Conservation (phyloP, 768 basidiomycete species). For the Boletellus sp. region DNA sequence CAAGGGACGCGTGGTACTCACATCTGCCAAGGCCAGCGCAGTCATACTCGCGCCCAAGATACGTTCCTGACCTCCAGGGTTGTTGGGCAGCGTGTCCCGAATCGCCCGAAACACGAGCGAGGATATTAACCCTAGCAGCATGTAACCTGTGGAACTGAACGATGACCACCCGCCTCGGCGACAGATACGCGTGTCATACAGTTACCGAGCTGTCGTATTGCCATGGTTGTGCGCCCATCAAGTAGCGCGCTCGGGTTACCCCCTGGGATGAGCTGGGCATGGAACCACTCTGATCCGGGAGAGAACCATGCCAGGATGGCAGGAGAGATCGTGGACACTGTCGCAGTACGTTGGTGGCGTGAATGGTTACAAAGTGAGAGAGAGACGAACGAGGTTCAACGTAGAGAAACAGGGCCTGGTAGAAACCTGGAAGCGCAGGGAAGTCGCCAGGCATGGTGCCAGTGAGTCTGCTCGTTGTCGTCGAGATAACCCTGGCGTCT, state of each 20-base stretch:
- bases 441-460: constrained; percentile 34
- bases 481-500: too few species aligned
- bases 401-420: constrained; percentile 59
- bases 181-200: constrained; percentile 38
- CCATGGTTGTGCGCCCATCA: constrained; percentile 54
- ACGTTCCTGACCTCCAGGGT: constrained; percentile 62
- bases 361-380: background rate
- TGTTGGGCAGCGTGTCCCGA: constrained; percentile 52
- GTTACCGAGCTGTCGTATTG: constrained; percentile 65
- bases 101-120: constrained; percentile 65
- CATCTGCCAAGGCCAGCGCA: constrained; percentile 68
- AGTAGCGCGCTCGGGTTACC: constrained; percentile 24
- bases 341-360: constrained; percentile 14
- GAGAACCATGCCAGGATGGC: constrained; percentile 50
- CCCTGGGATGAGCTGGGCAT: constrained; percentile 59
- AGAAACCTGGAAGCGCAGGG: constrained; percentile 59
- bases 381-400: constrained; percentile 53
- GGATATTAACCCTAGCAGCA: constrained; percentile 61
- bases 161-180: background rate
- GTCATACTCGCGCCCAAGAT: constrained; percentile 60
- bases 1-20: constrained; percentile 32
- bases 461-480: too few species aligned
- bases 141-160: constrained; percentile 43
- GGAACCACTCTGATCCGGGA: constrained; percentile 66
- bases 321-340: constrained; percentile 51